These are phyloP conservation scores for Lecanosticta acicola DNA, from an alignment of 2,329 filamentous ascomycete genomes.

Conservation along the genomic window DNA sequence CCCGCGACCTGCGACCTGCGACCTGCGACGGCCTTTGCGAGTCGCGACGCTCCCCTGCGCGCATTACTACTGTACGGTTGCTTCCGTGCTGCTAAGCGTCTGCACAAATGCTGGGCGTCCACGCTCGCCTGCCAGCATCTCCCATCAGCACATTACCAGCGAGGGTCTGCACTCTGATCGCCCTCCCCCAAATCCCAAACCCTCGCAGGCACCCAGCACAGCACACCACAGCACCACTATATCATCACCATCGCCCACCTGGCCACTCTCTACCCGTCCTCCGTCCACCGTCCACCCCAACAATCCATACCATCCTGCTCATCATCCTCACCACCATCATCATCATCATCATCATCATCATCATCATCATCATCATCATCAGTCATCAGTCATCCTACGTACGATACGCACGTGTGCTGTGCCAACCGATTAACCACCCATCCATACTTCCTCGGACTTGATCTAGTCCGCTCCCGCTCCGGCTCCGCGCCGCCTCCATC, in stretches of 20 bases:
- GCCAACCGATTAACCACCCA: background rate
- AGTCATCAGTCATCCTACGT: background rate
- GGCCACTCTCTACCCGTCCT: conserved; percentile 1
- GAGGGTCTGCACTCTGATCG: conserved; percentile 7
- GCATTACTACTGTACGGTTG: too few species aligned
- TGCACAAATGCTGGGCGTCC: conserved; percentile 9
- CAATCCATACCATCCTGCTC: background rate
- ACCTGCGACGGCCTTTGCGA: too few species aligned
- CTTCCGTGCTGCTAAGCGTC: too few species aligned
- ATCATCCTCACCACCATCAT: background rate
- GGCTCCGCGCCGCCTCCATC: background rate
- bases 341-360: background rate
- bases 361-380: background rate
- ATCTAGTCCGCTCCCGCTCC: background rate
- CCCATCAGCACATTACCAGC: conserved; percentile 8
- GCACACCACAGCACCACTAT: too few species aligned
- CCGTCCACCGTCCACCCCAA: background rate
- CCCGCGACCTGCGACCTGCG: too few species aligned
- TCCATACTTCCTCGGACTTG: background rate
- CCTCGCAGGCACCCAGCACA: too few species aligned
- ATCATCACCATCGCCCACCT: conserved; percentile 8
- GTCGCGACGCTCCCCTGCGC: too few species aligned
- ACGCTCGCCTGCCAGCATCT: conserved; percentile 8
- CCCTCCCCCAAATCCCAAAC: too few species aligned
- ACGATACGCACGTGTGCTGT: too few species aligned